Evolutionary conservation across 768 basidiomycete genomes (phyloP).

Genomic region (Fibroporia radiculosa): DNA sequence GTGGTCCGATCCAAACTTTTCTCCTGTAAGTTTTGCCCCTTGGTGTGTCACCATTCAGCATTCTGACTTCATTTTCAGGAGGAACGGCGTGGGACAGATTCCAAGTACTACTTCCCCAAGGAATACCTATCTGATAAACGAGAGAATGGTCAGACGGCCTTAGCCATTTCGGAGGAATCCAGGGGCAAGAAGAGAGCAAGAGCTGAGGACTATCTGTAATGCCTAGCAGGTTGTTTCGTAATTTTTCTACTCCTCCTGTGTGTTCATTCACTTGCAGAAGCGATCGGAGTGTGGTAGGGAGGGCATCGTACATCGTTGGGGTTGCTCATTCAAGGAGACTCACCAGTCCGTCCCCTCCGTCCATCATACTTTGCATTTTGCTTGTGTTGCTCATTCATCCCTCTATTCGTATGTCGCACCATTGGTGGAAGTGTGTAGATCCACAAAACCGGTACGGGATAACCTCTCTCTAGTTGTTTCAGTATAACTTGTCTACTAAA

Average conservation of each 20-base stretch:
- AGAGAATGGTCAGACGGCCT: slow-evolving; percentile 24
- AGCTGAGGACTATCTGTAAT: slow-evolving; percentile 76
- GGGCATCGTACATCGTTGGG: slow-evolving; percentile 3
- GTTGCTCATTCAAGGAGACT: slow-evolving; percentile 14
- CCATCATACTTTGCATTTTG: slow-evolving; percentile 11
- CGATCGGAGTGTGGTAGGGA: slow-evolving; percentile 1
- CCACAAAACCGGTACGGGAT: slow-evolving; percentile 15
- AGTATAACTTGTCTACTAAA: slow-evolving; percentile 7
- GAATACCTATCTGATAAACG: slow-evolving; percentile 26
- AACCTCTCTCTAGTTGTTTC: slow-evolving; percentile 10
- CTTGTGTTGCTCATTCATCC: slow-evolving; percentile 17
- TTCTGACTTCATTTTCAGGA: slow-evolving; percentile 39
- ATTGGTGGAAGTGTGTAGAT: not conserved
- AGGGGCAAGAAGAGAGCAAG: slow-evolving; percentile 80
- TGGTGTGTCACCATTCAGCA: not conserved
- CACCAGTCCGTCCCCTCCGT: slow-evolving; percentile 26
- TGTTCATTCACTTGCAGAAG: not conserved
- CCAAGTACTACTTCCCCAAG: slow-evolving; percentile 53
- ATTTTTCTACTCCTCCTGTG: not conserved
- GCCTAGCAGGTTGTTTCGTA: slow-evolving; percentile 1
- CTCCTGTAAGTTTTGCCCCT: slow-evolving; percentile 54
- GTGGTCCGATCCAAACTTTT: slow-evolving; percentile 71
- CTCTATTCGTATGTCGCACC: slow-evolving; percentile 1
- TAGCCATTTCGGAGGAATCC: slow-evolving; percentile 40
- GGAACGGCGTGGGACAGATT: slow-evolving; percentile 61